phyloP scores from a whole-genome alignment of 352 stramenopile species.

The Phytopythium oedochilum region DNA sequence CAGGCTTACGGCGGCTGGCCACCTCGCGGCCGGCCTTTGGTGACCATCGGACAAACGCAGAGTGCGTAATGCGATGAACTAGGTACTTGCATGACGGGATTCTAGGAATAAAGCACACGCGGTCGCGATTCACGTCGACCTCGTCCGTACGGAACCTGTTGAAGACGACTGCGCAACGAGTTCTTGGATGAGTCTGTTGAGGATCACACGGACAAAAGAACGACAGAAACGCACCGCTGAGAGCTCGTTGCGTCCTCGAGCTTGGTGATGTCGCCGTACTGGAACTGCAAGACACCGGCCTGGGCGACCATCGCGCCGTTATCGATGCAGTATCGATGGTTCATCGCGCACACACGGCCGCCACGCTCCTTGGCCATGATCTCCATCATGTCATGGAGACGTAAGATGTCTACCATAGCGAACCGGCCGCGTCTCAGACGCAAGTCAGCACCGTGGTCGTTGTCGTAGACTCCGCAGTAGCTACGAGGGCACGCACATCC shows the following conservation, averaged over 20 bases:
- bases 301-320: slow-evolving; percentile 99
- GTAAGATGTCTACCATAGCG: slow-evolving; percentile 74
- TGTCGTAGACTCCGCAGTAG: too few relatives aligned
- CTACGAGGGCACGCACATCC: slow-evolving; percentile 90
- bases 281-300: slow-evolving; percentile 96
- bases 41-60: too few relatives aligned
- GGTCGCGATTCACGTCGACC: slow-evolving; percentile 93
- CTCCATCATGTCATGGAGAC: slow-evolving; percentile 97
- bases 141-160: slow-evolving; percentile 96
- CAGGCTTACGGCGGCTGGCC: too few relatives aligned
- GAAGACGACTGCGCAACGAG: background rate
- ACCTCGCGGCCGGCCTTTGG: too few relatives aligned
- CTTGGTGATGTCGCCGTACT: slow-evolving; percentile 90
- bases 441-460: background rate
- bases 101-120: too few relatives aligned
- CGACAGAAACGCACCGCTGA: slow-evolving; percentile 91
- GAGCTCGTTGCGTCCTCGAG: slow-evolving; percentile 93
- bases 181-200: too few relatives aligned
- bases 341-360: slow-evolving; percentile 96
- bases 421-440: too few relatives aligned
- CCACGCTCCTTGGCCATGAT: slow-evolving; percentile 95
- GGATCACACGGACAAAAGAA: background rate
- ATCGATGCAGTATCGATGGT: slow-evolving; percentile 99
- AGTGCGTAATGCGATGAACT: too few relatives aligned
- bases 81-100: too few relatives aligned